Base-by-base conservation (phyloP, 768 basidiomycete species). In the Tricholoma matsutake region DNA sequence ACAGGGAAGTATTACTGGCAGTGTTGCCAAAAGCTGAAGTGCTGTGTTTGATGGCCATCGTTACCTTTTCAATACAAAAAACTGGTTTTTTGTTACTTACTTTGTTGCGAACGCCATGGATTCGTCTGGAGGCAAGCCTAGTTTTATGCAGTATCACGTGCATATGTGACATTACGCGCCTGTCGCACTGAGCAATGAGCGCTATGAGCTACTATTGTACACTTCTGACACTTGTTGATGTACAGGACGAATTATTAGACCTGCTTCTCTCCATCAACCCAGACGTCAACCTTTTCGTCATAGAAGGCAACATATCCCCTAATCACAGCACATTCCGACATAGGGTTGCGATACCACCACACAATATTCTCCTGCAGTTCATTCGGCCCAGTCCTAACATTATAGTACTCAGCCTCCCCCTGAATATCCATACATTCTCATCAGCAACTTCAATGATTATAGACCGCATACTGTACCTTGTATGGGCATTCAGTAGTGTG, bases 221-320 rank as follows among this genome's bases (percentile, higher is more conserved):
- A n/a, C n/a, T n/a, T n/a, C n/a, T n/a, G n/a, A n/a, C n/a, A n/a
- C n/a, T n/a, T n/a, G n/a, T n/a, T n/a, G n/a, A n/a, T n/a, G n/a
- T n/a, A n/a, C n/a, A n/a, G n/a, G n/a, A n/a, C n/a, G n/a, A n/a
- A n/a, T 53, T 53, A 53, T 25, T 73, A 78, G 14, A 67, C 64
- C 65, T 83, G 82, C 67, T 83, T 83, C 58, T 77, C 77, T 16
- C 80, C 86, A 64, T 89, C 86, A 14, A 89, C 68, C 74, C 79
- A 89, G 11, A 88, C 80, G 57, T 87, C 85, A 28, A 88, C 81
- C 62, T 84, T 86, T 64, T 89, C 86, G 57, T 89, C 86, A 62
- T 85, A 86, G 68, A 87, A 88, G 0, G 85, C 81, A 6, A 84
- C 71, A 60, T 79, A 78, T 16, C 85, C 85, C 54, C 70, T 74